Conservation (phyloP, 2,329 filamentous ascomycete genomes). For the Fusarium hainanense region DNA sequence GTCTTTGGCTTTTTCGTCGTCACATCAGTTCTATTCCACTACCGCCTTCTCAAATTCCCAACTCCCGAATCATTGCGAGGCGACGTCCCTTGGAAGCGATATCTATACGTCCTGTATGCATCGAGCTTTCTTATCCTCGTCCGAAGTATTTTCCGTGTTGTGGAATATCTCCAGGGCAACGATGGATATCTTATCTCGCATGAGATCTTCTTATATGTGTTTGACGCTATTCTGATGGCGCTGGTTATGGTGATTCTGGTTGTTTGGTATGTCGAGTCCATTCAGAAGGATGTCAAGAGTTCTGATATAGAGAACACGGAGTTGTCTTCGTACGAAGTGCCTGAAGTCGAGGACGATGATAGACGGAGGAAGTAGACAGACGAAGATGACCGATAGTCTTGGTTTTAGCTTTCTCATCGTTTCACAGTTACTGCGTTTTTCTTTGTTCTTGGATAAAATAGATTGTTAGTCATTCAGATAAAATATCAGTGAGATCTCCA, state of each 20-base stretch:
- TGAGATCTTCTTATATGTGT: conserved; percentile 7
- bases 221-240: conserved; percentile 15
- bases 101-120: conserved; percentile 11
- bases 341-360: neutral
- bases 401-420: too few relatives aligned
- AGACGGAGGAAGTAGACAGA: neutral
- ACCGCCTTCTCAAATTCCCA: neutral
- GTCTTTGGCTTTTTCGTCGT: conserved; percentile 18
- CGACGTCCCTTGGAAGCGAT: neutral
- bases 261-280: conserved; percentile 10
- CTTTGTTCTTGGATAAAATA: too few relatives aligned
- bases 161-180: conserved; percentile 11
- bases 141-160: conserved; percentile 10
- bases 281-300: neutral
- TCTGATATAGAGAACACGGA: neutral
- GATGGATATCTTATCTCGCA: conserved; percentile 10
- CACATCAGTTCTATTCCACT: conserved; percentile 11
- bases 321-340: neutral
- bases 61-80: conserved; percentile 1
- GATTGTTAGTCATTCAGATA: too few relatives aligned
- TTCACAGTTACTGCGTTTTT: too few relatives aligned
- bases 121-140: conserved; percentile 17
- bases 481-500: too few relatives aligned
- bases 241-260: conserved; percentile 6
- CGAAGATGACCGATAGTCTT: too few relatives aligned